Conservation (phyloP, 2,329 filamentous ascomycete genomes). For the Lachnellula subtilissima region DNA sequence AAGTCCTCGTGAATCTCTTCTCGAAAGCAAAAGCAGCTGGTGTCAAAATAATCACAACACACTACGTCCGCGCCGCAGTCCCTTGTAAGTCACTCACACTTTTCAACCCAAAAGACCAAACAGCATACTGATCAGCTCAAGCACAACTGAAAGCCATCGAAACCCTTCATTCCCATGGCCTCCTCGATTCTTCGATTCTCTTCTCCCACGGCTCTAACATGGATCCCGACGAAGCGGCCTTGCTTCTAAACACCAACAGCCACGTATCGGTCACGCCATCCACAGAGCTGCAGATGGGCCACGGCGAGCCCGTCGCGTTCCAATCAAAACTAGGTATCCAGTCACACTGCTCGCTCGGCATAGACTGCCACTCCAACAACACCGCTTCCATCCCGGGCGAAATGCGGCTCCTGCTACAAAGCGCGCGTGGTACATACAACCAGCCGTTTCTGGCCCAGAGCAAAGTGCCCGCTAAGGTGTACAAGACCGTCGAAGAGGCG, state of each 20-base stretch:
- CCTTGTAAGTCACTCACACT: not conserved
- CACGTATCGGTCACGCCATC: conserved; percentile 43
- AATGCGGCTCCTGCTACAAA: conserved; percentile 33
- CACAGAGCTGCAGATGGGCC: conserved; percentile 47
- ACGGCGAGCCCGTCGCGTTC: conserved; percentile 34
- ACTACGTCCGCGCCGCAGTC: conserved; percentile 27
- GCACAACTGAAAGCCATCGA: conserved; percentile 13
- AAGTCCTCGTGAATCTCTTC: conserved; percentile 36
- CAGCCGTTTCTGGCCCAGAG: conserved; percentile 24
- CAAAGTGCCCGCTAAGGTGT: conserved; percentile 25
- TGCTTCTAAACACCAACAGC: conserved; percentile 33
- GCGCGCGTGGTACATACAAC: conserved; percentile 29
- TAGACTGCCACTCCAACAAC: conserved; percentile 34
- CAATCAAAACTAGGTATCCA: conserved; percentile 24
- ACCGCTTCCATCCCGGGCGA: conserved; percentile 31
- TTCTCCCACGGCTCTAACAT: conserved; percentile 38
- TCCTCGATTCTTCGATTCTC: conserved; percentile 40
- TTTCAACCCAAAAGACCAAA: not conserved
- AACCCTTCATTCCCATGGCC: conserved; percentile 31
- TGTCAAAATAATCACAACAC: conserved; percentile 40
- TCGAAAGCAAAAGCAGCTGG: conserved; percentile 32
- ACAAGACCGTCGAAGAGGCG: conserved; percentile 36
- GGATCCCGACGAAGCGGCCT: conserved; percentile 31
- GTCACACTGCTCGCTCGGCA: conserved; percentile 31
- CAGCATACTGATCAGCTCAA: not conserved